Conservation (phyloP, 2,329 filamentous ascomycete genomes). For the Dryadomyces quercivorus region DNA sequence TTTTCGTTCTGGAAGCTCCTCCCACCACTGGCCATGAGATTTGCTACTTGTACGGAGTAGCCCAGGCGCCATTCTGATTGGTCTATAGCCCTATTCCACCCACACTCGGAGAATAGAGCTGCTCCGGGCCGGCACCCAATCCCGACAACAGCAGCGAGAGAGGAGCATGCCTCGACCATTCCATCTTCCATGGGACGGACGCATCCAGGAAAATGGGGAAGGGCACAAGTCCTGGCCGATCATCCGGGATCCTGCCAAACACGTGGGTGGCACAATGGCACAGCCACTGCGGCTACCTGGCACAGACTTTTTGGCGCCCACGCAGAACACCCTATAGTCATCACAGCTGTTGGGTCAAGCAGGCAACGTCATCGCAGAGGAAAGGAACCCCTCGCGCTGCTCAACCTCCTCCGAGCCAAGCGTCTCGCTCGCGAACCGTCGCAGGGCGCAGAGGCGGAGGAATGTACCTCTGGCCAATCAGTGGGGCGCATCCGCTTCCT, state of each 20-base stretch:
- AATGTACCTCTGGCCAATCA: not conserved
- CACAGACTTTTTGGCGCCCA: not conserved
- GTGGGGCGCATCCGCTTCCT: too few species aligned
- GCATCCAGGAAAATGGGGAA: too few species aligned
- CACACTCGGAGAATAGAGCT: conserved; percentile 2
- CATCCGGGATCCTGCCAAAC: not conserved
- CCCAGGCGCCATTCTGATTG: conserved; percentile 4
- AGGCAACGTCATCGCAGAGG: too few species aligned
- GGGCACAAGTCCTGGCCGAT: too few species aligned
- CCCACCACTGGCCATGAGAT: not conserved
- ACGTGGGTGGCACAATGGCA: not conserved
- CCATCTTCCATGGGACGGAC: too few species aligned
- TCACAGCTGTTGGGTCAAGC: not conserved
- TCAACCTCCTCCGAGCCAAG: not conserved
- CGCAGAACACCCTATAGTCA: not conserved
- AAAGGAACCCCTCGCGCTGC: too few species aligned
- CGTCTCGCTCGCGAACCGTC: not conserved
- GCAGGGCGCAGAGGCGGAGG: not conserved
- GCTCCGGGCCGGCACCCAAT: conserved; percentile 1
- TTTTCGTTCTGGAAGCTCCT: conserved; percentile 10
- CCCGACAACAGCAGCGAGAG: not conserved
- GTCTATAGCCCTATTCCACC: not conserved
- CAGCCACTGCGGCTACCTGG: not conserved
- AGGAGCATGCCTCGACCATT: too few species aligned
- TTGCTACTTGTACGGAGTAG: not conserved